Evolutionary conservation across 1,284 basidiomycete species (phyloP).

Genomic region (Chondrostereum purpureum): DNA sequence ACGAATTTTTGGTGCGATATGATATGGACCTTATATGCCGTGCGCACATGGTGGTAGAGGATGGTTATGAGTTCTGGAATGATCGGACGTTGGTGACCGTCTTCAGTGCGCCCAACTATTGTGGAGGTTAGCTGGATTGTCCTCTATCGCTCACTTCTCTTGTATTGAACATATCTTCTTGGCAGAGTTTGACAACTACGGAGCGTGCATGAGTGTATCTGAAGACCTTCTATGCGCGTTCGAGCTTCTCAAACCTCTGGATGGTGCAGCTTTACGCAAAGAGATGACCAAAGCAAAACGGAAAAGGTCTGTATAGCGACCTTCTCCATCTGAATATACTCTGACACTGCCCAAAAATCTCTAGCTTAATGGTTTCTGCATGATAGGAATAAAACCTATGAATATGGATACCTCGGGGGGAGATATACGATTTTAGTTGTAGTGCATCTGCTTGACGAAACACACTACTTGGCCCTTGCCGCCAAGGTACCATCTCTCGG

Average conservation of each 20-base stretch:
- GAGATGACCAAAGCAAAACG: slow-evolving; percentile 99
- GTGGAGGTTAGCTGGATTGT: slow-evolving; percentile 71
- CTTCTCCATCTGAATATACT: too few relatives aligned
- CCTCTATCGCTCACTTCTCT: slow-evolving; percentile 1
- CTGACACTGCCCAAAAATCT: neutral
- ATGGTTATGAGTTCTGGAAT: slow-evolving; percentile 99
- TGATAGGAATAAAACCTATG: slow-evolving; percentile 20
- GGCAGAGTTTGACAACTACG: slow-evolving; percentile 95
- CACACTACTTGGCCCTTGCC: too few relatives aligned
- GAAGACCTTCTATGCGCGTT: slow-evolving; percentile 98
- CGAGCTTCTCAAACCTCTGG: slow-evolving; percentile 93
- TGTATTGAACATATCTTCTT: slow-evolving; percentile 13
- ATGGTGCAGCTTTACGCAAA: slow-evolving; percentile 92
- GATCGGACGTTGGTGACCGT: slow-evolving; percentile 97
- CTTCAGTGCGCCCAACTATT: slow-evolving; percentile 97
- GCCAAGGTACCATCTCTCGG: too few relatives aligned
- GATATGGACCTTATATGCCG: slow-evolving; percentile 99
- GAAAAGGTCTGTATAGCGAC: slow-evolving; percentile 88
- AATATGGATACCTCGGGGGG: slow-evolving; percentile 5
- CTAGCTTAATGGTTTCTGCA: slow-evolving; percentile 32
- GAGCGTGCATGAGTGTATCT: slow-evolving; percentile 93
- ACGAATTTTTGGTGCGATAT: slow-evolving; percentile 87
- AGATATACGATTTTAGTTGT: slow-evolving; percentile 15
- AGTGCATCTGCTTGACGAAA: too few relatives aligned
- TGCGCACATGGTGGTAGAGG: slow-evolving; percentile 99